Evolutionary conservation across 768 basidiomycete species (phyloP), one percentile per base, ranked within the genome.

Genomic region (Calocybe indica): DNA sequence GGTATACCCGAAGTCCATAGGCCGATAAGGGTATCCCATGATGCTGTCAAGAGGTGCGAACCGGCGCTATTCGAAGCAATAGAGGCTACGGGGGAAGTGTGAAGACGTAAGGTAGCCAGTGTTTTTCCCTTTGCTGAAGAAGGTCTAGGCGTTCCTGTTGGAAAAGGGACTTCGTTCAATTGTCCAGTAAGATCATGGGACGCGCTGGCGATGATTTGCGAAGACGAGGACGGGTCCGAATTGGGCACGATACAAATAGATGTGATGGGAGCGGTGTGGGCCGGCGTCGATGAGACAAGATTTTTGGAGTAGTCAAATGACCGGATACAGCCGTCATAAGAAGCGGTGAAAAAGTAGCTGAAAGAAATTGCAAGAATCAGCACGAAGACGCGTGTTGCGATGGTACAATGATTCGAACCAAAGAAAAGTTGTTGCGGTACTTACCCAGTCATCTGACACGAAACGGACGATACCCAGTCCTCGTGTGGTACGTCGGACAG

Each of bases 391-490:
- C 22, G 4, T 22, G 22, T 22, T 22, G 22, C 22, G 22, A 22
- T 35, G 35, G 13, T 35, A 14, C 31, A 4, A 39, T 34, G 37
- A 30, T 47, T 40, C 37, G 33, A 42, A 13, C 39, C 14, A 15
- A 37, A 37, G 40, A 39, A 56, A 4, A 22, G 22, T 2, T 22
- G 22, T 22, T 22, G 4, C 22, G 2, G 2, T 22, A 22, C 63
- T 38, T 51, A 87, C 85, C 77, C 77, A 50, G 70, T 67, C 41
- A 79, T 58, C 52, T 73, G 64, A 59, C 80, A 85, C 5, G 80
- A 83, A 13, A 91, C 76, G 11, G 83, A 82, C 1, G 91, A 92
- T 0, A 96, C 88, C 95, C 95, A 98, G 53, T 97, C 93, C 45
- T 97, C 86, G 52, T 92, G 88, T 1, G 88, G 85, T 45, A 92